These are phyloP conservation scores for Citrus australasica DNA, from an alignment of 345 rosid species.

Conservation along the genomic window DNA sequence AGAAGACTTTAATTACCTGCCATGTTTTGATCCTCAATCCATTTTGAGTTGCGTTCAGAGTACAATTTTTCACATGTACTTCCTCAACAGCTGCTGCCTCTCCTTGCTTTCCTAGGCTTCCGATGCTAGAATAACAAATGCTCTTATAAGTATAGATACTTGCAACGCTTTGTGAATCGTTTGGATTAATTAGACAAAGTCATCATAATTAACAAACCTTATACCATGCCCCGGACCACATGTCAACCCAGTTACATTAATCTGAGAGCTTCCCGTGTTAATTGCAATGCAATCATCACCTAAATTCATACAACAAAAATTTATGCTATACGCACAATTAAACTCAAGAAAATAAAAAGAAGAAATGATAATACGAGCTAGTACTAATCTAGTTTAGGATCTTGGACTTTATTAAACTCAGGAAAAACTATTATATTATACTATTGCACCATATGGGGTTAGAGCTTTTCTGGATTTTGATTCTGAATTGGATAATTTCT, in stretches of 20 bases:
- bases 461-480: too few relatives aligned
- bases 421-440: too few relatives aligned
- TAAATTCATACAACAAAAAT: neutral
- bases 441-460: too few relatives aligned
- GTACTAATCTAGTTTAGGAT: too few relatives aligned
- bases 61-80: slow-evolving; percentile 8
- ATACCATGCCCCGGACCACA: slow-evolving; percentile 45
- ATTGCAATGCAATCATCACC: slow-evolving; percentile 42
- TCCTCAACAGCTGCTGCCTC: slow-evolving; percentile 3
- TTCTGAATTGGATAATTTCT: too few relatives aligned
- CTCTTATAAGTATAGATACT: too few relatives aligned
- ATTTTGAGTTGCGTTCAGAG: neutral
- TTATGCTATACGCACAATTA: neutral
- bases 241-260: slow-evolving; percentile 6
- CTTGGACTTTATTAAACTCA: too few relatives aligned
- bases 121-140: neutral
- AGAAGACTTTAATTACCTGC: slow-evolving; percentile 7
- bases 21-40: slow-evolving; percentile 34
- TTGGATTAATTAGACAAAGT: neutral
- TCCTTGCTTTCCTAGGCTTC: slow-evolving; percentile 22
- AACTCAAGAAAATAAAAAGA: neutral
- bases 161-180: too few relatives aligned
- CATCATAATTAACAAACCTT: slow-evolving; percentile 9
- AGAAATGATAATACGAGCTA: neutral
- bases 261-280: neutral